Conservation (phyloP, 495 filamentous ascomycete species). For the Penicillium coprophilum region DNA sequence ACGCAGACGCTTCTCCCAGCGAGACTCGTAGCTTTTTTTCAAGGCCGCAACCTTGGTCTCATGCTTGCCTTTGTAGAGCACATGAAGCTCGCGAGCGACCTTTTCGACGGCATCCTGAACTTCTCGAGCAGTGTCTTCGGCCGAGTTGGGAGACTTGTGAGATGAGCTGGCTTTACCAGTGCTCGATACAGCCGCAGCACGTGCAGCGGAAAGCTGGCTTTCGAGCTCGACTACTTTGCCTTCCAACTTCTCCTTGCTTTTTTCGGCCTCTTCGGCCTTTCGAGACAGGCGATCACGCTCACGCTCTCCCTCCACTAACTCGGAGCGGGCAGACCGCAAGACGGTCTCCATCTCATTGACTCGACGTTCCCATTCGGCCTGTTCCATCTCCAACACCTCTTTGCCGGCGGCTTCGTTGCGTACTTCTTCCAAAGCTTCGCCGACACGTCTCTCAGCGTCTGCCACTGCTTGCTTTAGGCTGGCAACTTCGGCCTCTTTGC, state of each 20-base stretch:
- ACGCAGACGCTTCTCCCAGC: conserved; percentile 81
- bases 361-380: conserved; percentile 77
- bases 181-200: conserved; percentile 41
- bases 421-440: conserved; percentile 75
- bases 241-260: conserved; percentile 62
- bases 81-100: conserved; percentile 84
- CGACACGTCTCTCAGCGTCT: conserved; percentile 89
- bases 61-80: conserved; percentile 94
- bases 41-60: conserved; percentile 90
- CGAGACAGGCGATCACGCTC: conserved; percentile 72
- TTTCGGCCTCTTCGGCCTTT: conserved; percentile 72
- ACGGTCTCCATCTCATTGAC: conserved; percentile 82
- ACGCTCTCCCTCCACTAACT: conserved; percentile 71
- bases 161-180: conserved; percentile 13
- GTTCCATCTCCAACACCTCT: conserved; percentile 72
- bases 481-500: conserved; percentile 84
- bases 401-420: conserved; percentile 68
- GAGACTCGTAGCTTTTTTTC: conserved; percentile 89
- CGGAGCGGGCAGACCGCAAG: conserved; percentile 72
- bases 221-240: conserved; percentile 60
- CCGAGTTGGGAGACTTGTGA: conserved; percentile 21
- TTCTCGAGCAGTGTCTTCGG: conserved; percentile 46
- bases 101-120: conserved; percentile 89
- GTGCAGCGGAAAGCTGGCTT: conserved; percentile 67
- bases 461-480: conserved; percentile 80